A percentile compares a stretch with the other conserved stretches of the same genome.
These are phyloP conservation scores for Solanum corneliomulleri DNA, from an alignment of 257 asterid species.

Conservation along the genomic window DNA sequence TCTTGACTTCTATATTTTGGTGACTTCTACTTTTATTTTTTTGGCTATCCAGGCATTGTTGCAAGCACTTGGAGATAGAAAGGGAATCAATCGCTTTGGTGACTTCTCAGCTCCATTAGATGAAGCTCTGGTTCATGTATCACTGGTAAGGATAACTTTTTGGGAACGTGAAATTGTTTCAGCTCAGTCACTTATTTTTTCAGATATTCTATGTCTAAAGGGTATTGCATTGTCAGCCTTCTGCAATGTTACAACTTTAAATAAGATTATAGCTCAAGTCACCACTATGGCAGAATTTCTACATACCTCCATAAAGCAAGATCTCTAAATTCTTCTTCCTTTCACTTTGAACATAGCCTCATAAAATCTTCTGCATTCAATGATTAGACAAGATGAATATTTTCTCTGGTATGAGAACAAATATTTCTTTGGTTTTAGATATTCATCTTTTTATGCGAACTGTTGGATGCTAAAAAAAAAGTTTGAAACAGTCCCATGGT, in stretches of 20 bases:
- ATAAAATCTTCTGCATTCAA: not conserved
- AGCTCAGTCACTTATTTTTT: not conserved
- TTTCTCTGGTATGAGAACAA: not conserved
- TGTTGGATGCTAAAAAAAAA: not conserved
- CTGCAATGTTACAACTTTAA: not conserved
- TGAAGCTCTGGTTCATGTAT: slow-evolving; percentile 88
- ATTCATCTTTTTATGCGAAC: not conserved
- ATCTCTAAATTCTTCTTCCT: not conserved
- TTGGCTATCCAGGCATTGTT: slow-evolving; percentile 54
- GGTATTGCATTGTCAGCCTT: not conserved
- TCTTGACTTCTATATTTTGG: not conserved
- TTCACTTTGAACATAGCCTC: not conserved
- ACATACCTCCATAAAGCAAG: not conserved
- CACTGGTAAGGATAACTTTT: slow-evolving; percentile 41
- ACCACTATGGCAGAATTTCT: not conserved
- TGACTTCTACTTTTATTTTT: not conserved
- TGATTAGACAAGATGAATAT: not conserved
- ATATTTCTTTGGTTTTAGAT: not conserved
- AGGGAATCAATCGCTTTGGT: slow-evolving; percentile 86
- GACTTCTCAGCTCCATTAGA: slow-evolving; percentile 98
- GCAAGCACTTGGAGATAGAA: slow-evolving; percentile 93
- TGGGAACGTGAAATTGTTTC: not conserved
- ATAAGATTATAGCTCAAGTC: not conserved
- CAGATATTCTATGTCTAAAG: not conserved
- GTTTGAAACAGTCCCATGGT: not conserved